These are phyloP conservation scores for Pythium dissimile DNA, from an alignment of 352 stramenopile genomes.

Conservation along the genomic window DNA sequence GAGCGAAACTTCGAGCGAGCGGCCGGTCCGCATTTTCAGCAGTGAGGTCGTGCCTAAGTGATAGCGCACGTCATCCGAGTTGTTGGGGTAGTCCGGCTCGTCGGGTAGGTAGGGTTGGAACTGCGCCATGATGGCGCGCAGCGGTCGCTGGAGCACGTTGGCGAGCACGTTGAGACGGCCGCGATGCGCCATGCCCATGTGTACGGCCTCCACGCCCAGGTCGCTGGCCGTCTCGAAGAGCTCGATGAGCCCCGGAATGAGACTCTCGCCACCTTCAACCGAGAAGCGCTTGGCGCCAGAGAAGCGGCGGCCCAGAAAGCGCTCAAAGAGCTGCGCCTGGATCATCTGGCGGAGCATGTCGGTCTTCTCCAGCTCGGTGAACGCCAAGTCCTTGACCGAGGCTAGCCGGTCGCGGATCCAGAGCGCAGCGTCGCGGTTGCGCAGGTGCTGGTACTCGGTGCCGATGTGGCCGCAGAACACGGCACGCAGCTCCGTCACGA, in stretches of 20 bases:
- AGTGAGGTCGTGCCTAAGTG: conserved; percentile 81
- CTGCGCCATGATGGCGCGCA: conserved; percentile 92
- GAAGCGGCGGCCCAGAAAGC: conserved; percentile 95
- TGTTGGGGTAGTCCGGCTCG: conserved; percentile 82
- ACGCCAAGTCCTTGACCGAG: conserved; percentile 55
- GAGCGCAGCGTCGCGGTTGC: conserved; percentile 85
- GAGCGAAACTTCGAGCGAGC: conserved; percentile 79
- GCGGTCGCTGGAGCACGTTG: conserved; percentile 97
- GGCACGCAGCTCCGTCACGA: conserved; percentile 91
- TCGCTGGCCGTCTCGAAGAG: conserved; percentile 95
- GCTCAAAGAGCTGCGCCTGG: conserved; percentile 97
- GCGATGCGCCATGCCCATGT: conserved; percentile 99
- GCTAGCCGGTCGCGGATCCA: conserved; percentile 74
- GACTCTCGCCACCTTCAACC: conserved; percentile 96
- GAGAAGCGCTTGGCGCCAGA: conserved; percentile 97
- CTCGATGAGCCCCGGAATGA: conserved; percentile 94
- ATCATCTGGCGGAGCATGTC: conserved; percentile 95
- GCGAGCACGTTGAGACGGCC: conserved; percentile 97
- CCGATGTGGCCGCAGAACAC: conserved; percentile 97
- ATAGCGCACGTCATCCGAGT: conserved; percentile 88
- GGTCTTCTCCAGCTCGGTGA: conserved; percentile 87
- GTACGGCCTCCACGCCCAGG: conserved; percentile 95
- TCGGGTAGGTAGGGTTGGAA: conserved; percentile 86
- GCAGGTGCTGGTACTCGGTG: conserved; percentile 99
- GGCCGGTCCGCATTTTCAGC: conserved; percentile 64